Evolutionary conservation across 441 rosid genomes (phyloP).

Genomic region (Pelargonium fulgidum): DNA sequence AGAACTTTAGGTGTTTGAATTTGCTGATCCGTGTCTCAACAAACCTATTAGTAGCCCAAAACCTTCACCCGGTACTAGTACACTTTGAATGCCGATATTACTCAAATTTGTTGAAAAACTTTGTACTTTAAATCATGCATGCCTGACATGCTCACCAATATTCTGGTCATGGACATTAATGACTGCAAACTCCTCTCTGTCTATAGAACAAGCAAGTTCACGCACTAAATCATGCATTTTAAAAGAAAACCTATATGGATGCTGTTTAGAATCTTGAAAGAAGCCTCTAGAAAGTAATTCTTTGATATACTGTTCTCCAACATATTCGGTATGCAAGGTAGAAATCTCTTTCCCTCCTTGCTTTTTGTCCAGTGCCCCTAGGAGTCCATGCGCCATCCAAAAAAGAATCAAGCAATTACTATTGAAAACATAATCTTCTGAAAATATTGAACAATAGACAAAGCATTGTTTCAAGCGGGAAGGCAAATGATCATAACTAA

Average conservation of each 20-base stretch:
- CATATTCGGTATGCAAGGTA: neutral
- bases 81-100: neutral
- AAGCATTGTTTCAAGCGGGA: conserved; percentile 6
- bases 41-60: neutral
- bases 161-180: neutral
- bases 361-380: neutral
- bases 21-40: neutral
- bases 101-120: neutral
- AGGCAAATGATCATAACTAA: conserved; percentile 3
- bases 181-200: neutral
- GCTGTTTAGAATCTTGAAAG: neutral
- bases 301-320: neutral
- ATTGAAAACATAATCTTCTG: neutral
- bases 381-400: conserved; percentile 12
- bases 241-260: neutral
- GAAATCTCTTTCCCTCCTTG: too few relatives aligned
- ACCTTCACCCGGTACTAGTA: neutral
- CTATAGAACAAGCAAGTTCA: neutral
- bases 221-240: neutral
- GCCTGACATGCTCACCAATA: neutral
- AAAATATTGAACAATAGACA: conserved; percentile 8
- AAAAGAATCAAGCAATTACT: neutral
- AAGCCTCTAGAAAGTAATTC: neutral
- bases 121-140: neutral
- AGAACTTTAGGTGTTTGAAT: neutral